phyloP scores from a whole-genome alignment of 345 rosid genomes.

The Dovyalis caffra region DNA sequence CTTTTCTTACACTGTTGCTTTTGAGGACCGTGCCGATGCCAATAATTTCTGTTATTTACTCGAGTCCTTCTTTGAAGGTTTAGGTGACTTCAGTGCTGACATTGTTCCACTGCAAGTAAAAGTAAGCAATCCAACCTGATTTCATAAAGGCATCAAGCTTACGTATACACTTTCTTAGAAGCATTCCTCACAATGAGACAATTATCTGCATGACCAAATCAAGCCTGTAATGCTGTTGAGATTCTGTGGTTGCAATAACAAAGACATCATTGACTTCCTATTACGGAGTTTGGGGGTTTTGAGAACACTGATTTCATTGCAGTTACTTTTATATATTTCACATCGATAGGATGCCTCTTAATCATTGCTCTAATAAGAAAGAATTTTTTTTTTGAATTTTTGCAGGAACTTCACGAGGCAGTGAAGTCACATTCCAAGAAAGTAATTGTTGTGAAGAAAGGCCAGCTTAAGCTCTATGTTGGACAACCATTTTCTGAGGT shows the following conservation, averaged over 20 bases:
- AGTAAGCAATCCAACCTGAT: constrained; percentile 34
- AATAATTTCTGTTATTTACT: constrained; percentile 71
- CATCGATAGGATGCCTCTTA: not conserved
- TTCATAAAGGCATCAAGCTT: not conserved
- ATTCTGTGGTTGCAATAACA: not conserved
- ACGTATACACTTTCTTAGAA: not conserved
- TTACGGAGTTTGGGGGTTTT: not conserved
- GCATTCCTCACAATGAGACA: not conserved
- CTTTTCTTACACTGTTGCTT: constrained; percentile 51
- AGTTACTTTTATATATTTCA: not conserved
- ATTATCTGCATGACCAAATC: not conserved
- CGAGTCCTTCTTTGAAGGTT: constrained; percentile 66
- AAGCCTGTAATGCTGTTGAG: not conserved
- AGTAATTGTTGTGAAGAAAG: constrained; percentile 64
- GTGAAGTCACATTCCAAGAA: constrained; percentile 46
- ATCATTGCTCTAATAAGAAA: not conserved
- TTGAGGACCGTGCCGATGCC: constrained; percentile 78
- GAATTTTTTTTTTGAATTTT: constrained; percentile 8
- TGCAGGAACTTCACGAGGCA: constrained; percentile 62
- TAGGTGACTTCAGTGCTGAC: constrained; percentile 57
- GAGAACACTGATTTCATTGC: not conserved
- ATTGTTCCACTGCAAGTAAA: constrained; percentile 58
- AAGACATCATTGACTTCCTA: not conserved
- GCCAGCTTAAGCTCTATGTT: constrained; percentile 68
- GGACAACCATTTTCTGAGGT: constrained; percentile 75